phyloP scores from a whole-genome alignment of 202 grass and related monocot species.

The Bolboschoenoplectus hybrid region DNA sequence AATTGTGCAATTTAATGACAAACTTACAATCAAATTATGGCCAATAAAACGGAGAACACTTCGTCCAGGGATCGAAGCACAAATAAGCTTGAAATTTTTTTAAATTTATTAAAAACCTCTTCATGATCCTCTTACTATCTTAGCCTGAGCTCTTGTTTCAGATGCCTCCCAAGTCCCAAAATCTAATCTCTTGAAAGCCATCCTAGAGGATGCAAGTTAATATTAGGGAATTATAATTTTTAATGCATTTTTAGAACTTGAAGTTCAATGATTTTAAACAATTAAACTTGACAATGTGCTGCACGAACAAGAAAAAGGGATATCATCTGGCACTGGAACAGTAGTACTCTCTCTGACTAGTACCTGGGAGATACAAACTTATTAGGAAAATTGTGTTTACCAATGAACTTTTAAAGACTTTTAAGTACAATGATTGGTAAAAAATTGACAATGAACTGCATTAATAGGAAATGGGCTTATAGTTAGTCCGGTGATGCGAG shows the following conservation, averaged over 20 bases:
- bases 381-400: neutral
- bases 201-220: neutral
- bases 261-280: neutral
- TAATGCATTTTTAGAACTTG: neutral
- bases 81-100: neutral
- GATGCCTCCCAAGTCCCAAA: slow-evolving; percentile 7
- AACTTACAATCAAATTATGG: neutral
- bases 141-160: neutral
- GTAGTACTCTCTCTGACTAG: neutral
- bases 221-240: neutral
- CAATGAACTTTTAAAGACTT: neutral
- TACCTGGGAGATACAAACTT: neutral
- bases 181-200: neutral
- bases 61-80: neutral
- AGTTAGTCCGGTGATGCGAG: neutral
- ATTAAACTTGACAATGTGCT: neutral
- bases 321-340: neutral
- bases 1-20: neutral
- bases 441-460: neutral
- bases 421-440: neutral
- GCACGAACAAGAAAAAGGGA: neutral
- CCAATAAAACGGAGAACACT: neutral
- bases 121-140: neutral
- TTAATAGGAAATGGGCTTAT: neutral
- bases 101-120: neutral